Conservation (phyloP, 2,329 filamentous ascomycete genomes). For the Scedosporium boydii region DNA sequence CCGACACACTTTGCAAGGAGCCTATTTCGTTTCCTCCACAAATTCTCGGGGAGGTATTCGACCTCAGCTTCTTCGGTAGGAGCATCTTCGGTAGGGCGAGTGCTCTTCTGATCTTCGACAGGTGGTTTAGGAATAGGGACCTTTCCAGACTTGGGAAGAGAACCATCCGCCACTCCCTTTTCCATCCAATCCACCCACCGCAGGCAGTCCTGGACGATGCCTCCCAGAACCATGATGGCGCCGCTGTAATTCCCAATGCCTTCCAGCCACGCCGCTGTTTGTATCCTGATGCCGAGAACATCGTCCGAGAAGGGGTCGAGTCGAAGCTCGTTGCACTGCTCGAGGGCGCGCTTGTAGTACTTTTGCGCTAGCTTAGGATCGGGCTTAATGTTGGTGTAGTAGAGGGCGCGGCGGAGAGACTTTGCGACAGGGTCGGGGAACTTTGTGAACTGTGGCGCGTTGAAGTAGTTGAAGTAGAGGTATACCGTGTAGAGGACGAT, state of each 20-base stretch:
- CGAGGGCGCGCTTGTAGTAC: conserved; percentile 73
- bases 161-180: conserved; percentile 35
- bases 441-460: conserved; percentile 43
- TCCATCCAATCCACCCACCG: conserved; percentile 50
- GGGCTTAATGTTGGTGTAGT: conserved; percentile 69
- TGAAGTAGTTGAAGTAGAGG: conserved; percentile 46
- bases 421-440: conserved; percentile 64
- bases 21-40: conserved; percentile 51
- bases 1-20: conserved; percentile 66
- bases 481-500: conserved; percentile 27
- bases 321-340: conserved; percentile 59
- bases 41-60: conserved; percentile 28
- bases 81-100: conserved; percentile 6
- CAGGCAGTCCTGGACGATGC: conserved; percentile 60
- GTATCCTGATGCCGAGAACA: conserved; percentile 79
- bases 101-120: not conserved
- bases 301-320: conserved; percentile 89
- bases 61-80: conserved; percentile 11
- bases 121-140: conserved; percentile 13
- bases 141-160: conserved; percentile 29
- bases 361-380: conserved; percentile 71
- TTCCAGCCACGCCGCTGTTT: conserved; percentile 72
- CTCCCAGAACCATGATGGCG: conserved; percentile 69
- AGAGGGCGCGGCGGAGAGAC: conserved; percentile 73
- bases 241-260: conserved; percentile 60